Conservation (phyloP, 23 red algal genomes). For the Gracilaria gracilis region DNA sequence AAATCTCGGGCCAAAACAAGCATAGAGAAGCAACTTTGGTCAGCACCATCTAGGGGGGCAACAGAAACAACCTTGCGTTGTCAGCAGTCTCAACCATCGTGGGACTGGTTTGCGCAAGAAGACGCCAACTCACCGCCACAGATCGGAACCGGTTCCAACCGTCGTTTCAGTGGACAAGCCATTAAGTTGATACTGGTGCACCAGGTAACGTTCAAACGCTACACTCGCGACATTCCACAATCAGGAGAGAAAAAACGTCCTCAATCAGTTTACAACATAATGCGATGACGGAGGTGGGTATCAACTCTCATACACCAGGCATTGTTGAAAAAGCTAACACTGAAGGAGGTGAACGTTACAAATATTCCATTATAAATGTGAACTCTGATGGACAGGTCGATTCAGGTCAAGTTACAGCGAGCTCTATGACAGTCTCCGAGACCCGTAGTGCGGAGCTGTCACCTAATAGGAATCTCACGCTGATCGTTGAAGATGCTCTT, state of each 20-base stretch:
- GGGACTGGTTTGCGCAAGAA: background rate
- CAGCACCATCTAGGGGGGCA: background rate
- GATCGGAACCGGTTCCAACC: conserved; percentile 10
- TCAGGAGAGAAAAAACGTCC: background rate
- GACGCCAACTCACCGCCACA: background rate
- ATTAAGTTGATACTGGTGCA: background rate
- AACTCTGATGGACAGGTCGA: background rate
- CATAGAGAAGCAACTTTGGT: background rate
- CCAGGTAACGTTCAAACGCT: background rate
- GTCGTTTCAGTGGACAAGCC: background rate
- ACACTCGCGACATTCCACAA: conserved; percentile 3
- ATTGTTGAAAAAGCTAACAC: background rate
- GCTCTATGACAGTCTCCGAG: background rate
- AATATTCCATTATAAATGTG: background rate
- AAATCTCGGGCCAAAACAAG: background rate
- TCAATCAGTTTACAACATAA: conserved; percentile 6
- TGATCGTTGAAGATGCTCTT: background rate
- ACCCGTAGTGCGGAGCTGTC: background rate
- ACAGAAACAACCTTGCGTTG: background rate
- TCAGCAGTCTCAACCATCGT: background rate
- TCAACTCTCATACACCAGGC: background rate
- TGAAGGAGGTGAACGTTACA: background rate
- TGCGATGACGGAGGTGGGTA: background rate
- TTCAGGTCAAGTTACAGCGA: background rate
- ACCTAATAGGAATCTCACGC: background rate